Evolutionary conservation across 2,329 filamentous ascomycete species (phyloP).

Genomic region (Pseudopithomyces maydicus): DNA sequence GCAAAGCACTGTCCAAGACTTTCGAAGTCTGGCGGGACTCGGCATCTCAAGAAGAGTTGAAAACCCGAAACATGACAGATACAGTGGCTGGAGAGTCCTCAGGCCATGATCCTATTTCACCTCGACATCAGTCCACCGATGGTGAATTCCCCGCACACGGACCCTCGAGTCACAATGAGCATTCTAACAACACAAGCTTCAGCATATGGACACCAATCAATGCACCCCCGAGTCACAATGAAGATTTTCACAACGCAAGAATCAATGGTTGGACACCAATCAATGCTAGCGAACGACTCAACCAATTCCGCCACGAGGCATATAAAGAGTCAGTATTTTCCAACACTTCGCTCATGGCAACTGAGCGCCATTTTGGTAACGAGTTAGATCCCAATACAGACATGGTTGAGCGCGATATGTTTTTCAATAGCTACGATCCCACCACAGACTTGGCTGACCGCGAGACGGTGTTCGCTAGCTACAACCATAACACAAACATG

Average conservation of each 20-base stretch:
- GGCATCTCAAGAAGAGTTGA: neutral
- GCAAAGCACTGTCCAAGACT: neutral
- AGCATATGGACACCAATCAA: neutral
- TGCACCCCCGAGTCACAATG: no score
- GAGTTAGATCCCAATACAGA: neutral
- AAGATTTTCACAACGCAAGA: neutral
- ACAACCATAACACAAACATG: no score
- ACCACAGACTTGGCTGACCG: no score
- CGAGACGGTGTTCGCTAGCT: no score
- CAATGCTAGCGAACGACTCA: neutral
- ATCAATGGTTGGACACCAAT: neutral
- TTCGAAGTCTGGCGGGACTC: constrained; percentile 1
- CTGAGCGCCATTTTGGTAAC: neutral
- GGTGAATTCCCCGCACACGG: neutral
- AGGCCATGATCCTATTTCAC: neutral
- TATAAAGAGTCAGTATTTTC: neutral
- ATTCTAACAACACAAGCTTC: neutral
- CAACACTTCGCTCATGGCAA: neutral
- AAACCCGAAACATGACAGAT: neutral
- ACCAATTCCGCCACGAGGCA: neutral
- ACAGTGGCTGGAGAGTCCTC: neutral
- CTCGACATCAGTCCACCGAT: neutral
- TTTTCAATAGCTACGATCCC: no score
- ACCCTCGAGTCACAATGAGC: neutral
- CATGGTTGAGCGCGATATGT: no score